Percentiles rank a stretch among this genome's conserved stretches.
Evolutionary conservation across 169 alveolate species (phyloP).

Genomic region (Eimeria maxima): DNA sequence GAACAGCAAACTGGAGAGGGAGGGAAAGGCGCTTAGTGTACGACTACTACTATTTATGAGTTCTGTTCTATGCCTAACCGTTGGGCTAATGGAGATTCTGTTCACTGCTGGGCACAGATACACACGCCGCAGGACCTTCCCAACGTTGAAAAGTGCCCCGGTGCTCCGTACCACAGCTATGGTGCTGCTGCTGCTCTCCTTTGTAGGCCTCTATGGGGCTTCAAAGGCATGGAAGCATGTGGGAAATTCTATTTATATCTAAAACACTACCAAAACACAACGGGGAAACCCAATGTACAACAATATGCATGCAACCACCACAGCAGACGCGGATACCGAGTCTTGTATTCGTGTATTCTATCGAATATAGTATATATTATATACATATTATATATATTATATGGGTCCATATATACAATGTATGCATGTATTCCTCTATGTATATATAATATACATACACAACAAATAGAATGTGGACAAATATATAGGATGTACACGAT

Average conservation of each 20-base stretch:
- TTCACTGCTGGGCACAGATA: neutral
- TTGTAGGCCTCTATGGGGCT: neutral
- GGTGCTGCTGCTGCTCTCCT: neutral
- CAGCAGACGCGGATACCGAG: neutral
- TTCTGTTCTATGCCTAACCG: neutral
- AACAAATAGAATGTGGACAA: too few species aligned
- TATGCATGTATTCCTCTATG: too few species aligned
- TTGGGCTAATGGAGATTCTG: neutral
- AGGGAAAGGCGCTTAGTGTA: neutral
- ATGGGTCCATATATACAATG: neutral
- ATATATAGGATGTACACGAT: neutral
- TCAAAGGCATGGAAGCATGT: neutral
- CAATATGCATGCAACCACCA: neutral
- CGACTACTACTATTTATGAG: neutral
- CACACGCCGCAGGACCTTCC: neutral
- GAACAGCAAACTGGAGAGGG: neutral
- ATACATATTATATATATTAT: too few species aligned
- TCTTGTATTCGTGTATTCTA: neutral
- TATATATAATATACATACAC: too few species aligned
- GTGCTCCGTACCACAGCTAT: neutral
- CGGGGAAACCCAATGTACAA: neutral
- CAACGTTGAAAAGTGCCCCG: neutral
- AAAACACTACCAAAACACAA: neutral
- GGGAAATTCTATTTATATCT: neutral
- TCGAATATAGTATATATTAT: too few species aligned